phyloP scores from a whole-genome alignment of 179 eudicot species.

The Silene noctiflora region DNA sequence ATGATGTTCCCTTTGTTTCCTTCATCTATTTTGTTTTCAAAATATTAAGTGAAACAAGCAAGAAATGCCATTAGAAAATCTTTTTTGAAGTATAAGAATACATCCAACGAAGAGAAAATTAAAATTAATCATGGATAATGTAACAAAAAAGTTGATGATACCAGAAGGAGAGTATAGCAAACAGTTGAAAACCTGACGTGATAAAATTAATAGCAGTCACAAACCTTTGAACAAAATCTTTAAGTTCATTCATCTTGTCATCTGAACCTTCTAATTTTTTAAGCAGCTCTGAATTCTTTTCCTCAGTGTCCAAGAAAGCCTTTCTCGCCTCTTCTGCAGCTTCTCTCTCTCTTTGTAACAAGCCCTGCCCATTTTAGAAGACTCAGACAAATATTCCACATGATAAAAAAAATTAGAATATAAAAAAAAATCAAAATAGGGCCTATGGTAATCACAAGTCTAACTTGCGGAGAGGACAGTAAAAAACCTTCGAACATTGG shows the following conservation, averaged over 20 bases:
- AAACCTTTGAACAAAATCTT: conserved; percentile 86
- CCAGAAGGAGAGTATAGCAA: neutral
- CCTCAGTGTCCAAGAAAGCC: conserved; percentile 55
- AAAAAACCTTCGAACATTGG: neutral
- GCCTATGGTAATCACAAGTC: neutral
- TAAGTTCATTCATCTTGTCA: conserved; percentile 64
- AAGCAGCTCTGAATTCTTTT: conserved; percentile 58
- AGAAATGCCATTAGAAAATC: neutral
- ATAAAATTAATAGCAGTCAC: conserved; percentile 18
- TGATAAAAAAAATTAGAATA: neutral
- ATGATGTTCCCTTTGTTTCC: neutral
- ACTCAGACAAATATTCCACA: conserved; percentile 11
- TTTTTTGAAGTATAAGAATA: neutral
- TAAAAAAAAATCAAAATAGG: neutral
- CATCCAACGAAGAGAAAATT: neutral
- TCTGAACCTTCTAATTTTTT: conserved; percentile 73
- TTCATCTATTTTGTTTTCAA: neutral
- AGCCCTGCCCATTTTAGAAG: conserved; percentile 40
- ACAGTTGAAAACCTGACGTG: neutral
- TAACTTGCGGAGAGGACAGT: neutral
- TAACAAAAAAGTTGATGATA: neutral
- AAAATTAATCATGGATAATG: neutral
- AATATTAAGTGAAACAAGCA: neutral
- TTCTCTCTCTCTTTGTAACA: conserved; percentile 50
- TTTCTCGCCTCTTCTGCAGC: conserved; percentile 65